phyloP scores from a whole-genome alignment of 225 moss, liverwort and hornwort species.

The Rhytidiadelphus loreus region DNA sequence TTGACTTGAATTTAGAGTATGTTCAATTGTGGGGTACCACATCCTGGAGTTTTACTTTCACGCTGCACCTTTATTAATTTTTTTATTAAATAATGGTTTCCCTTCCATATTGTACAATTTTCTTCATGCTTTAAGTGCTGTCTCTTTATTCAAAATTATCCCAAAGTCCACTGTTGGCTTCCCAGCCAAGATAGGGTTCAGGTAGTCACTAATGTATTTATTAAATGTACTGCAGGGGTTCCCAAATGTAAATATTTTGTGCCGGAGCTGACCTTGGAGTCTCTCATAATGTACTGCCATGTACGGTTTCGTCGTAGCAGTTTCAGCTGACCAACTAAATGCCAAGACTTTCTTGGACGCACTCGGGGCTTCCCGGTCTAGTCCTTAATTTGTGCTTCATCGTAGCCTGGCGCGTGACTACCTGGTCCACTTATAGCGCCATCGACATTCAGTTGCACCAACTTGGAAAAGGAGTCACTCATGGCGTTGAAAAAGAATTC shows the following conservation, averaged over 20 bases:
- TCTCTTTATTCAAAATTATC: not conserved
- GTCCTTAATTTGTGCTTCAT: not conserved
- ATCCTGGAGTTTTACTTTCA: no score
- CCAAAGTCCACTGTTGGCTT: not conserved
- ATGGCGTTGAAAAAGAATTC: not conserved
- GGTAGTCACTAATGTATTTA: not conserved
- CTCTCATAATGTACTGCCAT: not conserved
- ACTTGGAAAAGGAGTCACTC: not conserved
- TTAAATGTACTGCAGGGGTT: no score
- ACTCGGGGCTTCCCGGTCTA: not conserved
- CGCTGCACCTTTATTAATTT: no score
- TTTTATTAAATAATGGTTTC: no score
- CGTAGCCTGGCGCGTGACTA: not conserved
- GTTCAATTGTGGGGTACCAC: no score
- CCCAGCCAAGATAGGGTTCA: not conserved
- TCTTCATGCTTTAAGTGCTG: not conserved
- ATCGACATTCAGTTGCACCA: not conserved
- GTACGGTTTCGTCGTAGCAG: not conserved
- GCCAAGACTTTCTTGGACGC: not conserved
- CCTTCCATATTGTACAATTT: no score
- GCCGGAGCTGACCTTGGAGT: not conserved
- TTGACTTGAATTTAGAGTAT: no score
- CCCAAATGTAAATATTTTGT: not conserved
- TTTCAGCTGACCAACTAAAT: not conserved
- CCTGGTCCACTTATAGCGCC: not conserved